These are phyloP conservation scores for Schizochytrium sp. DNA, from an alignment of 108 stramenopile genomes.

Conservation along the genomic window DNA sequence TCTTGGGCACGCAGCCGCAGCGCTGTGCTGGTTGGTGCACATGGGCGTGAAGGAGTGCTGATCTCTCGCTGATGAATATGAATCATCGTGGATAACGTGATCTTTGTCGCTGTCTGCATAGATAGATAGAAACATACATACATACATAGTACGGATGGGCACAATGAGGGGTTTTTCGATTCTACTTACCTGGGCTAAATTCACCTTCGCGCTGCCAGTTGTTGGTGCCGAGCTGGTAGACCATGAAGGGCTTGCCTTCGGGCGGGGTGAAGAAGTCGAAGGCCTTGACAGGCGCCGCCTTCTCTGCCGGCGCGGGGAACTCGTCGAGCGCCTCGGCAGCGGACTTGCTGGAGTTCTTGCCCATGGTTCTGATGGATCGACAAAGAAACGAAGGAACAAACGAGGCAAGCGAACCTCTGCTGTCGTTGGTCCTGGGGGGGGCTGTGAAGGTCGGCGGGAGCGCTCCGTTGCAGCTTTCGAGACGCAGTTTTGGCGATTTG, in stretches of 20 bases:
- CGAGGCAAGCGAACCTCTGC: no score
- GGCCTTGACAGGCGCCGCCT: background rate
- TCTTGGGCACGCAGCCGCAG: no score
- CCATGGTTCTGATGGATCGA: background rate
- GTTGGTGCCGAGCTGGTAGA: slow-evolving; percentile 47
- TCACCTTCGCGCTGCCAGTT: slow-evolving; percentile 51
- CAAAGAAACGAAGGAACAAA: background rate
- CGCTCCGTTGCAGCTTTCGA: no score
- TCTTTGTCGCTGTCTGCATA: background rate
- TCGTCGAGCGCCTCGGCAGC: background rate
- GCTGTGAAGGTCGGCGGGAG: no score
- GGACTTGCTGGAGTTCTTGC: slow-evolving; percentile 7
- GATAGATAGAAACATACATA: background rate
- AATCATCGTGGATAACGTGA: background rate
- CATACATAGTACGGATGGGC: background rate
- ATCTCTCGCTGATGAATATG: no score
- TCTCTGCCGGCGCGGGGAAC: background rate
- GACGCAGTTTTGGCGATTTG: no score
- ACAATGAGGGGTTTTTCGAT: background rate
- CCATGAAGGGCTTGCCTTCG: slow-evolving; percentile 32
- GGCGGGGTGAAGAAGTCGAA: background rate
- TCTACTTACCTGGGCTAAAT: background rate
- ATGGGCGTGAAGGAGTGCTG: no score
- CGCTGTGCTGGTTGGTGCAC: no score
- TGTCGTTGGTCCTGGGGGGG: no score